These are phyloP conservation scores for Chalara sp. DNA, from an alignment of 2,329 filamentous ascomycete genomes.

Conservation along the genomic window DNA sequence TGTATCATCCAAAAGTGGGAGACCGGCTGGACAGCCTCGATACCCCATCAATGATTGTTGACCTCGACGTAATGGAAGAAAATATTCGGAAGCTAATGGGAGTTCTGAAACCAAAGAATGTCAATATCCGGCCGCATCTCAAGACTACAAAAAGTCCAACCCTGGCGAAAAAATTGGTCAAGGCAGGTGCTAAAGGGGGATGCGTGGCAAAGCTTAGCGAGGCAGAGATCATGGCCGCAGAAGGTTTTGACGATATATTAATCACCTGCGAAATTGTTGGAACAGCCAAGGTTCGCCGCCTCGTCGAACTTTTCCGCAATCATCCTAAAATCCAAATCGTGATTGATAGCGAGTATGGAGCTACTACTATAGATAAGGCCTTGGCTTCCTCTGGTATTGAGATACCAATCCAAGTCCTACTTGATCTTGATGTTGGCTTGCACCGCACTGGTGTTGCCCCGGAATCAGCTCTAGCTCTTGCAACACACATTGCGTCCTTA, in stretches of 20 bases:
- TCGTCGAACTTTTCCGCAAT: constrained; percentile 37
- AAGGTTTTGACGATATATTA: constrained; percentile 41
- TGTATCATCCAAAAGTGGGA: constrained; percentile 31
- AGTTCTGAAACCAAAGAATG: constrained; percentile 1
- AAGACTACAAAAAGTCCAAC: constrained; percentile 45
- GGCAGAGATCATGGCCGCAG: constrained; percentile 34
- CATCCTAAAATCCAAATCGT: constrained; percentile 36
- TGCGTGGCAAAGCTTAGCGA: constrained; percentile 46
- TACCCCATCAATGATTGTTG: constrained; percentile 49
- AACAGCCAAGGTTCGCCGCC: constrained; percentile 35
- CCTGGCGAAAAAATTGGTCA: constrained; percentile 36
- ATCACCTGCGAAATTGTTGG: constrained; percentile 46
- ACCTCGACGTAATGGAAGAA: constrained; percentile 19
- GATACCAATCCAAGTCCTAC: constrained; percentile 33
- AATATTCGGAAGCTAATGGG: constrained; percentile 8
- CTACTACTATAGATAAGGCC: constrained; percentile 37
- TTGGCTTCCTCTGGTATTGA: constrained; percentile 30
- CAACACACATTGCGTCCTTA: constrained; percentile 30
- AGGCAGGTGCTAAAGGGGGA: constrained; percentile 41
- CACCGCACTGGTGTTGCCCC: constrained; percentile 41
- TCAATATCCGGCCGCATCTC: constrained; percentile 37
- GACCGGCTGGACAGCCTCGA: constrained; percentile 38
- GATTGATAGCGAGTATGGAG: constrained; percentile 39
- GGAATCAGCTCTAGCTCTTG: constrained; percentile 33
- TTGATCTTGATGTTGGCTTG: constrained; percentile 44